phyloP scores from a whole-genome alignment of 2,329 filamentous ascomycete species.

The Talaromyces sp. region DNA sequence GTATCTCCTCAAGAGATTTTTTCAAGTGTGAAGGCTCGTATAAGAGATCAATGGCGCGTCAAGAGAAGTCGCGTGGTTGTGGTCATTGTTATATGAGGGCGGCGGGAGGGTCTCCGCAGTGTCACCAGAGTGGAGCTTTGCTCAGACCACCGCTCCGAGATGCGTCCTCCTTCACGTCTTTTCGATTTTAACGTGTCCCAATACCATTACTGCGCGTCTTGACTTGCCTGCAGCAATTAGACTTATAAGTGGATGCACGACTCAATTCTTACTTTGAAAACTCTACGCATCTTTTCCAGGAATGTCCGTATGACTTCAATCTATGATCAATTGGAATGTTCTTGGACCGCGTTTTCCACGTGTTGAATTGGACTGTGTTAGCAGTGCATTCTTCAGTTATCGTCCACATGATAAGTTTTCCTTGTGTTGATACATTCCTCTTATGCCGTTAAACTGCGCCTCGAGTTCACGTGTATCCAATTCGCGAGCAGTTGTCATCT shows the following conservation, averaged over 20 bases:
- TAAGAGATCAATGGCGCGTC: conserved; percentile 16
- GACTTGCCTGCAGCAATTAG: not conserved
- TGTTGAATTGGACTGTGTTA: conserved; percentile 7
- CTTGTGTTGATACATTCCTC: conserved; percentile 5
- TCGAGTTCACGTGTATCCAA: not conserved
- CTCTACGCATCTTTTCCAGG: not conserved
- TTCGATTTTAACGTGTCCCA: conserved; percentile 18
- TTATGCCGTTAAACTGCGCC: not conserved
- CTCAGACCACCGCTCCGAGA: conserved; percentile 16
- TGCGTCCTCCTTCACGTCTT: conserved; percentile 17
- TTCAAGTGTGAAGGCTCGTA: not conserved
- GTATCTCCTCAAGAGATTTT: not conserved
- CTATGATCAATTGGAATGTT: conserved; percentile 13
- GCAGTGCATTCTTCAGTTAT: not conserved
- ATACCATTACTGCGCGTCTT: conserved; percentile 15
- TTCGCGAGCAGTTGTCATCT: not conserved
- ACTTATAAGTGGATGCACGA: not conserved
- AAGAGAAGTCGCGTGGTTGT: conserved; percentile 22
- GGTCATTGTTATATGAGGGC: conserved; percentile 17
- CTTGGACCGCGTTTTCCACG: conserved; percentile 15
- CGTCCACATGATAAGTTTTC: conserved; percentile 1
- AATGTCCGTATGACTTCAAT: not conserved
- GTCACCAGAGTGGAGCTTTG: conserved; percentile 21
- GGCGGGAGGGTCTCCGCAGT: conserved; percentile 18
- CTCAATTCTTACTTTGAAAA: not conserved